Conservation (phyloP, 1,139 yeast genomes). For the Geotrichum klebahnii region DNA sequence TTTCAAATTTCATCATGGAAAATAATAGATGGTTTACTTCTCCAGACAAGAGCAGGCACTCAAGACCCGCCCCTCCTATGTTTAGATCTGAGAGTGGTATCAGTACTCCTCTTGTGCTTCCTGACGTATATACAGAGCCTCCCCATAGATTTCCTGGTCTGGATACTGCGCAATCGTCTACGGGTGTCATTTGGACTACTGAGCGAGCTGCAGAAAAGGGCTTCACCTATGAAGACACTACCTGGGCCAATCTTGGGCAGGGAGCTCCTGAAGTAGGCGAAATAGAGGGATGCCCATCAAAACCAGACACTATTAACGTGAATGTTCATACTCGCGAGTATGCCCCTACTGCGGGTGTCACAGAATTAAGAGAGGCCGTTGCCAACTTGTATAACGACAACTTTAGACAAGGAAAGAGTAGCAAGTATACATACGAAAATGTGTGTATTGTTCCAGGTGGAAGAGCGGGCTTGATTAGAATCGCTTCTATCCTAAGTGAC, state of each 20-base stretch:
- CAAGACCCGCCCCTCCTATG: slow-evolving; percentile 8
- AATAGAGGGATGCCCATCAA: slow-evolving; percentile 56
- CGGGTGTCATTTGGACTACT: slow-evolving; percentile 69
- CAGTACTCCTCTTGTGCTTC: slow-evolving; percentile 36
- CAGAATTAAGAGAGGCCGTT: slow-evolving; percentile 56
- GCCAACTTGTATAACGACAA: slow-evolving; percentile 58
- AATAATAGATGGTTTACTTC: slow-evolving; percentile 17
- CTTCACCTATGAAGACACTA: slow-evolving; percentile 45
- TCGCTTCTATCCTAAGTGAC: slow-evolving; percentile 61
- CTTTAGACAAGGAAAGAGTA: slow-evolving; percentile 49
- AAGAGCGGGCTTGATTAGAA: slow-evolving; percentile 63
- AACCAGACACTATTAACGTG: slow-evolving; percentile 54
- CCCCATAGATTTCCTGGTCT: slow-evolving; percentile 53
- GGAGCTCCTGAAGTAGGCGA: slow-evolving; percentile 71
- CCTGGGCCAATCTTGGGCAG: slow-evolving; percentile 67
- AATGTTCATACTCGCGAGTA: slow-evolving; percentile 55
- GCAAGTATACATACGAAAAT: slow-evolving; percentile 59
- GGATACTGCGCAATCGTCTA: slow-evolving; percentile 60
- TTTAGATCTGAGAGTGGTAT: slow-evolving; percentile 34
- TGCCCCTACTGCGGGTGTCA: slow-evolving; percentile 63
- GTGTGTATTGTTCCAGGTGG: slow-evolving; percentile 71
- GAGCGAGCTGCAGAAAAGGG: slow-evolving; percentile 64
- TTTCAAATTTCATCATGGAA: not conserved
- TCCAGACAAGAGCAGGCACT: slow-evolving; percentile 9
- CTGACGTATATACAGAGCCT: slow-evolving; percentile 35